Conservation (phyloP, 2,329 filamentous ascomycete species). For the Botrytis elliptica region DNA sequence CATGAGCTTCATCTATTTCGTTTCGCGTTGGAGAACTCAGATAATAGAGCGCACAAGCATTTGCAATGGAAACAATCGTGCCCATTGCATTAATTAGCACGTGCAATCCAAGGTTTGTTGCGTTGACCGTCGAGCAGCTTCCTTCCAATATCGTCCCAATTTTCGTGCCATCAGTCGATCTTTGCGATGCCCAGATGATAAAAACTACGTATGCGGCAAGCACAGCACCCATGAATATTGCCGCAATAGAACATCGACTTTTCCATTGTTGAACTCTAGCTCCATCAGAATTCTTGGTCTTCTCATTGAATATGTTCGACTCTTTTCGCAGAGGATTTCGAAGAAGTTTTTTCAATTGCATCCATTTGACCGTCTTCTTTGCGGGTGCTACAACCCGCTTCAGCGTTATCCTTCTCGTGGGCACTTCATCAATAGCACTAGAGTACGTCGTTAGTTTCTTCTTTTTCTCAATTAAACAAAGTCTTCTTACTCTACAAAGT, state of each 20-base stretch:
- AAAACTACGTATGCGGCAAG: conserved; percentile 28
- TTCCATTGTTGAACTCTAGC: neutral
- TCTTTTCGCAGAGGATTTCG: neutral
- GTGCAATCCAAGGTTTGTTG: conserved; percentile 40
- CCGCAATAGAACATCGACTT: conserved; percentile 2
- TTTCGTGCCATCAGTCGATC: conserved; percentile 18
- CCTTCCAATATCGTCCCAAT: conserved; percentile 21
- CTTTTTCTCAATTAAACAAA: neutral
- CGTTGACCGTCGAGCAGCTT: conserved; percentile 23
- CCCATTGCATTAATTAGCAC: conserved; percentile 49
- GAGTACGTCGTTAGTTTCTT: neutral
- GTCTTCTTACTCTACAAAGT: conserved; percentile 17
- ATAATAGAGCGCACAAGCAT: conserved; percentile 50
- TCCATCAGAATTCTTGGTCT: neutral
- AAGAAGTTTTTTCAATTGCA: neutral
- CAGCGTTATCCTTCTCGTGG: neutral
- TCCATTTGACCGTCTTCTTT: neutral
- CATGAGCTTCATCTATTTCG: conserved; percentile 51
- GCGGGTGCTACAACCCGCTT: neutral
- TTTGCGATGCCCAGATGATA: conserved; percentile 26
- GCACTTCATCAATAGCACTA: conserved; percentile 16
- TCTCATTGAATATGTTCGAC: neutral
- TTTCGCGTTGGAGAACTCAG: conserved; percentile 49
- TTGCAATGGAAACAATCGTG: conserved; percentile 47
- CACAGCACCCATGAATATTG: conserved; percentile 18